Conservation (phyloP, 2,329 filamentous ascomycete species). For the Aspergillus sojae region DNA sequence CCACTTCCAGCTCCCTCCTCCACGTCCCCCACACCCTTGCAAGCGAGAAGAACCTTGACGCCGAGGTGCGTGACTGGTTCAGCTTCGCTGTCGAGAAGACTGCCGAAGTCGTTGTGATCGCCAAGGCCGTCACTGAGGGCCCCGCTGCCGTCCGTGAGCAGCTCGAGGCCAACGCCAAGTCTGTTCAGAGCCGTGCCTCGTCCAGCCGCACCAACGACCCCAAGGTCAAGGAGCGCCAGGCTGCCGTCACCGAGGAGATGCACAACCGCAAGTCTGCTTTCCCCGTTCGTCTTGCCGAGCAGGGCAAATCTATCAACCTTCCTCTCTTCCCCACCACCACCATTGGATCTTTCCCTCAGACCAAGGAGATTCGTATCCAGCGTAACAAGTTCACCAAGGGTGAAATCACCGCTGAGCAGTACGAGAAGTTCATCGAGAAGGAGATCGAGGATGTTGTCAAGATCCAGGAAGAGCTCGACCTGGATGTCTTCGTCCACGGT, state of each 20-base stretch:
- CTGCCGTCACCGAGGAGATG: constrained; percentile 77
- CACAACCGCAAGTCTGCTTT: constrained; percentile 94
- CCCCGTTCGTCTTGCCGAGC: constrained; percentile 78
- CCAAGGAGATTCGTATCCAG: constrained; percentile 94
- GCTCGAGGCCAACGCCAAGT: constrained; percentile 96
- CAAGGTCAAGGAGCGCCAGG: constrained; percentile 94
- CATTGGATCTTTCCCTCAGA: constrained; percentile 99
- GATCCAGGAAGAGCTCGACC: constrained; percentile 96
- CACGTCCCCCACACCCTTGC: constrained; percentile 98
- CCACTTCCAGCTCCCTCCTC: constrained; percentile 95
- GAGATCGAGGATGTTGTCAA: constrained; percentile 94
- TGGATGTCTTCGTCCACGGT: constrained; percentile 97
- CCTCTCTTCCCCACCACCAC: constrained; percentile 98
- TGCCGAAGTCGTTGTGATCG: constrained; percentile 84
- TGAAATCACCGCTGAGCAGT: constrained; percentile 88
- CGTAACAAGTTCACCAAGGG: constrained; percentile 99
- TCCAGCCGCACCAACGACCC: constrained; percentile 97
- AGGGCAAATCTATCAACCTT: constrained; percentile 90
- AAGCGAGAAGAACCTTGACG: constrained; percentile 97
- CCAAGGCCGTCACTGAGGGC: constrained; percentile 94
- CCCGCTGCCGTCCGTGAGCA: constrained; percentile 81
- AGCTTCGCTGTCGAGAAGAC: constrained; percentile 97
- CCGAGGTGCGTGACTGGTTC: constrained; percentile 97
- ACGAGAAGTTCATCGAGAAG: constrained; percentile 99
- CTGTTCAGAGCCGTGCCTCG: constrained; percentile 83